Evolutionary conservation across 1,284 basidiomycete species (phyloP).

Genomic region (Tylopilus orsonianus): DNA sequence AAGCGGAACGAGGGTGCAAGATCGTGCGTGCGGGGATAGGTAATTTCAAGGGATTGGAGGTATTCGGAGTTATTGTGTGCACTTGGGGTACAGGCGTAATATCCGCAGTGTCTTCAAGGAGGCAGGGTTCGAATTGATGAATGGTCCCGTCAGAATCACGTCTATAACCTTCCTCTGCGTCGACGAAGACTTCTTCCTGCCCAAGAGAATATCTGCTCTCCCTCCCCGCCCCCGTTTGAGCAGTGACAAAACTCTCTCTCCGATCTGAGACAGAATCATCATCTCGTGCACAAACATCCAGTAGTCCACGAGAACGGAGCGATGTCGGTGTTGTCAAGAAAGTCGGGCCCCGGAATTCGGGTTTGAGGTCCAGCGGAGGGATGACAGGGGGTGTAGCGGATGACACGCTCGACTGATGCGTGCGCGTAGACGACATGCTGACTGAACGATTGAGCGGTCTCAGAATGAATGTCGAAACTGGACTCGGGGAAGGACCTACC

Average conservation of each 20-base stretch:
- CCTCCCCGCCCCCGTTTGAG: slow-evolving; percentile 36
- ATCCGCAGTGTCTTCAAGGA: slow-evolving; percentile 17
- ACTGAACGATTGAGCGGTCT: slow-evolving; percentile 36
- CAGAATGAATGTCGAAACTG: slow-evolving; percentile 33
- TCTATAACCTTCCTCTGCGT: slow-evolving; percentile 31
- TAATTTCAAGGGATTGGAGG: slow-evolving; percentile 16
- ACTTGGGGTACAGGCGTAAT: slow-evolving; percentile 2
- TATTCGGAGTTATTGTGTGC: slow-evolving; percentile 1
- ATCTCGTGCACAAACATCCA: slow-evolving; percentile 38
- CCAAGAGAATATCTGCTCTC: slow-evolving; percentile 35
- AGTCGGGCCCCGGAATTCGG: slow-evolving; percentile 48
- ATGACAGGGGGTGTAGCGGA: slow-evolving; percentile 45
- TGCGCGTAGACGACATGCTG: slow-evolving; percentile 50
- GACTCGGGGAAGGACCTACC: slow-evolving; percentile 31
- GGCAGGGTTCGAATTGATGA: slow-evolving; percentile 16
- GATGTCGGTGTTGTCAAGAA: slow-evolving; percentile 36
- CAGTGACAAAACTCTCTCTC: slow-evolving; percentile 63
- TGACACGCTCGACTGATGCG: slow-evolving; percentile 45
- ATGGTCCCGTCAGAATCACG: slow-evolving; percentile 26
- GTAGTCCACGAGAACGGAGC: slow-evolving; percentile 30
- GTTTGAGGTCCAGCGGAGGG: slow-evolving; percentile 56
- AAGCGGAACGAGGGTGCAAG: slow-evolving; percentile 19
- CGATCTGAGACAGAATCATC: slow-evolving; percentile 45
- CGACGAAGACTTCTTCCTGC: slow-evolving; percentile 36
- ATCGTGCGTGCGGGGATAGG: slow-evolving; percentile 24